Evolutionary conservation across 352 stramenopile species (phyloP).

Genomic region (Globisporangium spiculum): DNA sequence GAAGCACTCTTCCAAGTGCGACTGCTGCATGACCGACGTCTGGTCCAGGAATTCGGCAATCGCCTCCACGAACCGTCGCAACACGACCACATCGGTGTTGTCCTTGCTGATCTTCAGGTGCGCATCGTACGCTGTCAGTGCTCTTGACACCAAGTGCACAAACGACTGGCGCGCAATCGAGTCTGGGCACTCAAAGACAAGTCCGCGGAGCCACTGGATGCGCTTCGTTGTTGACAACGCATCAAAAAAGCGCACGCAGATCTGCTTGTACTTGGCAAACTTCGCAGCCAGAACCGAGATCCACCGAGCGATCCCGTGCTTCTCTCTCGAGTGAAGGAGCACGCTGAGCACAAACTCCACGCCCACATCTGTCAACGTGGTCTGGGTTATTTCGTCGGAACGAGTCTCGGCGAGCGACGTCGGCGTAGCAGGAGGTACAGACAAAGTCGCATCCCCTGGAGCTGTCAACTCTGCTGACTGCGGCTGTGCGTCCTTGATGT

Average conservation of each 20-base stretch:
- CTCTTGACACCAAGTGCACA: constrained; percentile 75
- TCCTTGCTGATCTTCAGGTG: constrained; percentile 38
- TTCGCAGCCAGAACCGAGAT: constrained; percentile 73
- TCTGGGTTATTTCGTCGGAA: constrained; percentile 60
- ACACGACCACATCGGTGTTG: constrained; percentile 18
- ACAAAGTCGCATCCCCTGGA: constrained; percentile 14
- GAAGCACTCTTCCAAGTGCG: constrained; percentile 86
- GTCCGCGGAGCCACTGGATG: constrained; percentile 51
- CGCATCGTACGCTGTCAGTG: constrained; percentile 60
- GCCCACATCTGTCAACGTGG: constrained; percentile 75
- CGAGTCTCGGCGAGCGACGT: constrained; percentile 14
- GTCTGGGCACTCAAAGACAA: constrained; percentile 85
- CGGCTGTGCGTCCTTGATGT: constrained; percentile 51
- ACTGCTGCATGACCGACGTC: constrained; percentile 73
- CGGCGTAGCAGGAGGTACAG: constrained; percentile 21
- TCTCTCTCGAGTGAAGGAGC: constrained; percentile 84
- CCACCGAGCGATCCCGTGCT: constrained; percentile 82
- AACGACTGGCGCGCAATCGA: constrained; percentile 85
- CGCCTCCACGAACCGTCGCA: constrained; percentile 40
- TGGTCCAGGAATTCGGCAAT: constrained; percentile 68
- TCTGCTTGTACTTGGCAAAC: constrained; percentile 67
- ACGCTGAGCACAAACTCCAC: constrained; percentile 87
- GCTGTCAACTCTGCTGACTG: constrained; percentile 8
- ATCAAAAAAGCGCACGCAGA: constrained; percentile 72
- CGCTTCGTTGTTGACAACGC: constrained; percentile 53